Conservation (phyloP, 257 asterid species). For the Paraleonurus japonicus region DNA sequence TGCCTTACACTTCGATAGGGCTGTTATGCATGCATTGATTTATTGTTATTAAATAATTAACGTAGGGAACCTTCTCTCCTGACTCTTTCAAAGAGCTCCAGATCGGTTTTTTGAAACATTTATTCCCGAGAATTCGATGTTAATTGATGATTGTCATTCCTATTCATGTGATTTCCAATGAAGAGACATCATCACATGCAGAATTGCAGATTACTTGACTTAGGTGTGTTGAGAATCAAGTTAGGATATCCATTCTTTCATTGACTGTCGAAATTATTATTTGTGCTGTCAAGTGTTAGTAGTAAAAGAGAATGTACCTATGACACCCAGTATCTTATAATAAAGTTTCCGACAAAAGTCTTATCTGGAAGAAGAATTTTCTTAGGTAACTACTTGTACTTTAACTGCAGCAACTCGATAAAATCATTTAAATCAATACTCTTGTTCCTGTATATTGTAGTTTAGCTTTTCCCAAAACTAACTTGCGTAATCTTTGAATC, state of each 20-base stretch:
- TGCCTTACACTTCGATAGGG: background rate
- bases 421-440: background rate
- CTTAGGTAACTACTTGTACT: background rate
- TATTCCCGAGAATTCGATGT: background rate
- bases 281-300: background rate
- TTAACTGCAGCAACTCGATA: background rate
- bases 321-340: background rate
- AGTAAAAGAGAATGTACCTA: background rate
- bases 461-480: background rate
- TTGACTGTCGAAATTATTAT: background rate
- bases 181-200: background rate
- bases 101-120: background rate
- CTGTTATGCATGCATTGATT: background rate
- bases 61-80: background rate
- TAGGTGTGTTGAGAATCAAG: background rate
- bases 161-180: background rate
- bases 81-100: background rate
- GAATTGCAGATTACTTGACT: background rate
- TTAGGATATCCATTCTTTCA: background rate
- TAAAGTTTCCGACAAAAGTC: background rate
- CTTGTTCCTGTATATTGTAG: background rate
- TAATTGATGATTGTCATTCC: background rate
- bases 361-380: background rate
- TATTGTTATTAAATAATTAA: background rate
- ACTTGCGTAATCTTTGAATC: conserved; percentile 7